These are phyloP conservation scores for Botrytis galanthina DNA, from an alignment of 2,329 filamentous ascomycete genomes.

Conservation along the genomic window DNA sequence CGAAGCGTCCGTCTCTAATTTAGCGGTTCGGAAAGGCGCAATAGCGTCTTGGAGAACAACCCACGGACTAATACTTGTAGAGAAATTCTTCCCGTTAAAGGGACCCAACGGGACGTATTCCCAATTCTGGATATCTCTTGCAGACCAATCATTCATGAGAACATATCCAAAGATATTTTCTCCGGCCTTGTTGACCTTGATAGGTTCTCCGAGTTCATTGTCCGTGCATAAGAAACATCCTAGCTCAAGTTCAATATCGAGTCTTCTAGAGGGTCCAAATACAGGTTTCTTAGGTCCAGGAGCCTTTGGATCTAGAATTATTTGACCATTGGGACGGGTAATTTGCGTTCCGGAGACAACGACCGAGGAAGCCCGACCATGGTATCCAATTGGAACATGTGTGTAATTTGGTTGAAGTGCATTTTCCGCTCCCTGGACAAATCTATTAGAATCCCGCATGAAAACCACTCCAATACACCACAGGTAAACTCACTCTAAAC, in stretches of 20 bases:
- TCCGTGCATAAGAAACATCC: constrained; percentile 68
- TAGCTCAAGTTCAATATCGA: constrained; percentile 80
- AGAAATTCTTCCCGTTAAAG: constrained; percentile 83
- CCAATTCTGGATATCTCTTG: constrained; percentile 78
- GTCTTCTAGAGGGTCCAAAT: constrained; percentile 60
- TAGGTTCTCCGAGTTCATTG: constrained; percentile 62
- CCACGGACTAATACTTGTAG: constrained; percentile 74
- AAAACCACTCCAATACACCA: not conserved
- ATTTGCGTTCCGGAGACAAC: constrained; percentile 73
- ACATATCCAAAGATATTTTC: constrained; percentile 76
- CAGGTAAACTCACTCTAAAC: constrained; percentile 15
- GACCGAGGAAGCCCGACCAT: constrained; percentile 73
- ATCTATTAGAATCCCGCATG: not conserved
- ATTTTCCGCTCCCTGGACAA: constrained; percentile 71
- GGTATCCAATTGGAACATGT: constrained; percentile 78
- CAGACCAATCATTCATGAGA: constrained; percentile 85
- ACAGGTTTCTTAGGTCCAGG: constrained; percentile 60
- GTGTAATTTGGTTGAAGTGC: constrained; percentile 80
- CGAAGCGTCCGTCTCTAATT: constrained; percentile 42
- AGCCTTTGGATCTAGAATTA: constrained; percentile 61
- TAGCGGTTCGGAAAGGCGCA: constrained; percentile 60
- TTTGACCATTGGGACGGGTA: constrained; percentile 72
- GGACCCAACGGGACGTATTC: constrained; percentile 81
- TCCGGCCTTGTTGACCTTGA: constrained; percentile 62
- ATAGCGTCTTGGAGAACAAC: constrained; percentile 74